Base-by-base conservation (phyloP, 805 yeast genomes). In the Myxozyma nipponensis region DNA sequence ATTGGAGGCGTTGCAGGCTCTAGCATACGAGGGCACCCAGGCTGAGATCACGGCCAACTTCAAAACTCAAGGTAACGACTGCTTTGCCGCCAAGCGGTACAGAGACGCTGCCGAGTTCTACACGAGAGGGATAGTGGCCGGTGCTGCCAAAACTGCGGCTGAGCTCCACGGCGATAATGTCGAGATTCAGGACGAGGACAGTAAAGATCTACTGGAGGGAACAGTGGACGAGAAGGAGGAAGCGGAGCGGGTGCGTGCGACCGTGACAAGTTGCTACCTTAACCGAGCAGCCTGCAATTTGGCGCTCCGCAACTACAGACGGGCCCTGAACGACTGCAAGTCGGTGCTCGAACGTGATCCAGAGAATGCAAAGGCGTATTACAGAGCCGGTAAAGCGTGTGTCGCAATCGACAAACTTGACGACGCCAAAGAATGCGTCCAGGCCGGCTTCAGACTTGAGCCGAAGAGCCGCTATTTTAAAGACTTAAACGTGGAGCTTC, bases 21-120 rank as follows among this genome's bases (percentile, higher is more conserved):
- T 93, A 59, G 96, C 95, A 0, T 89, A 87, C 63, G 98, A 93
- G 44, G 98, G 98, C 40, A 95, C 88, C 56, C 96, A 97, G 0
- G 82, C 84, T 62, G 98, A 93, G 63, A 73, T 89, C 32, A 97
- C 97, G 3, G 75, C 79, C 22, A 90, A 89, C 63, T 93, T 90
- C 72, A 88, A 89, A 57, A 82, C 78, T 54, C 97, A 91, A 65
- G 99, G 98, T 4, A 93, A 95, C 66, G 97, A 88, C 15, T 77
- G 86, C 51, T 93, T 76, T 69, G 83, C 79, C 65, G 71, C 72
- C 7, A 86, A 83, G 60, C 79, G 82, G 61, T 93, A 77, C 69
- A 76, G 78, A 49, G 79, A 80, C 56, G 98, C 98, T 0, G 72
- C 86, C 38, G 84, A 79, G 47, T 83, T 73, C 62, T 93, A 93